Conservation (phyloP, 768 basidiomycete species). For the Candolleomyces eurysporus region DNA sequence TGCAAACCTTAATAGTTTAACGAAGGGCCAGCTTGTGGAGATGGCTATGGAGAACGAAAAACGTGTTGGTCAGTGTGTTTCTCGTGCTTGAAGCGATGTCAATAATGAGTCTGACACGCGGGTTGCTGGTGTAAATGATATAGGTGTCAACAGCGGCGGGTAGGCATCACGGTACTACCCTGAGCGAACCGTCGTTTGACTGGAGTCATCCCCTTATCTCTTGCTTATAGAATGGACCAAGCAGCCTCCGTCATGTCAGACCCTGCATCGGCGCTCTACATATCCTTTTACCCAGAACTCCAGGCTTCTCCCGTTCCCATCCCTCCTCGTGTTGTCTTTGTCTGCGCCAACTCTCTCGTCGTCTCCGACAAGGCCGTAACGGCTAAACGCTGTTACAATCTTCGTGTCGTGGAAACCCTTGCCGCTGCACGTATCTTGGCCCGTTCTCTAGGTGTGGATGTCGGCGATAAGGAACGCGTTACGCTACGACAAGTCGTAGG, state of each 20-base stretch:
- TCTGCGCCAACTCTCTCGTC: slow-evolving; percentile 82
- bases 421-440: slow-evolving; percentile 76
- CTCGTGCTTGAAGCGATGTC: background rate
- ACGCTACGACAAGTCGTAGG: slow-evolving; percentile 69
- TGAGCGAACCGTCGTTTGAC: too few species aligned
- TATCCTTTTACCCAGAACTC: slow-evolving; percentile 78
- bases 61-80: slow-evolving; percentile 56
- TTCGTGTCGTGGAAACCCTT: slow-evolving; percentile 90
- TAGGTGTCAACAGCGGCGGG: slow-evolving; percentile 78
- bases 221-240: slow-evolving; percentile 73
- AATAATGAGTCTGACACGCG: background rate
- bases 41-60: slow-evolving; percentile 85
- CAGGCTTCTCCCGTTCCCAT: slow-evolving; percentile 66
- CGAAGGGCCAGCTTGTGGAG: slow-evolving; percentile 70
- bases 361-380: slow-evolving; percentile 77
- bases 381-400: slow-evolving; percentile 79
- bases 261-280: slow-evolving; percentile 69
- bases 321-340: slow-evolving; percentile 55
- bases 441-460: slow-evolving; percentile 47
- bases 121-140: too few species aligned
- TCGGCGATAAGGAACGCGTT: slow-evolving; percentile 47
- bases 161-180: slow-evolving; percentile 26
- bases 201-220: background rate
- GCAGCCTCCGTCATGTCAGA: slow-evolving; percentile 81
- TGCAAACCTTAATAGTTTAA: slow-evolving; percentile 26